Percentiles rank a stretch among this genome's conserved stretches.
Evolutionary conservation across 1,284 basidiomycete species (phyloP).

Genomic region (Cutaneotrichosporon sp.): DNA sequence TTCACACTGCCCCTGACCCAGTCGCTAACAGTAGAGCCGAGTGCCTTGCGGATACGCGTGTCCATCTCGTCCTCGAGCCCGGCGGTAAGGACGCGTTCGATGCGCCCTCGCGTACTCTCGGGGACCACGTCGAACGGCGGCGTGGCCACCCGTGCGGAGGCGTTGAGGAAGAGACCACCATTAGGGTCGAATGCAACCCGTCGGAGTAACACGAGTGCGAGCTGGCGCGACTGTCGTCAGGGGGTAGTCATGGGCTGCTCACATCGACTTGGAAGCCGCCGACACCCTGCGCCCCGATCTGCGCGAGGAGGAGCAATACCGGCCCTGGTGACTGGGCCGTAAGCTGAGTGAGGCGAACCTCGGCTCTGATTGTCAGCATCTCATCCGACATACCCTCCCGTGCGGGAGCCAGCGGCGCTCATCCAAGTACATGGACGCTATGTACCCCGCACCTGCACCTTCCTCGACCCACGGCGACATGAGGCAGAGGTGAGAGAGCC

Average conservation of each 20-base stretch:
- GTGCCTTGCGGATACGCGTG: constrained; percentile 41
- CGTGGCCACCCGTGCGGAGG: constrained; percentile 26
- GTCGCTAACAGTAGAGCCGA: constrained; percentile 40
- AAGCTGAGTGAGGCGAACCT: constrained; percentile 35
- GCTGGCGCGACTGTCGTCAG: constrained; percentile 38
- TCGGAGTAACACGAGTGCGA: constrained; percentile 41
- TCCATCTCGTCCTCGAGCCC: constrained; percentile 50
- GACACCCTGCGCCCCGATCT: constrained; percentile 47
- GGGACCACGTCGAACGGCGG: constrained; percentile 45
- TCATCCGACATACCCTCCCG: not conserved
- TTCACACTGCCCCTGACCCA: constrained; percentile 43
- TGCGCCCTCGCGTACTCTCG: constrained; percentile 36
- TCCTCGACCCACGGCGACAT: not conserved
- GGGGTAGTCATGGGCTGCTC: constrained; percentile 14
- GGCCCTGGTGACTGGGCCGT: constrained; percentile 35
- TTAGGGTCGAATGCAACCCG: constrained; percentile 40
- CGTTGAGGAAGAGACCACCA: constrained; percentile 26
- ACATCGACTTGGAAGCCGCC: constrained; percentile 51
- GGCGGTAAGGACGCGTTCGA: constrained; percentile 44
- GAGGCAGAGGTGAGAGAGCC: too few relatives aligned
- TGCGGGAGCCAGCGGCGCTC: not conserved
- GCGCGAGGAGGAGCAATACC: constrained; percentile 41
- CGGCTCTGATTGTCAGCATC: constrained; percentile 31
- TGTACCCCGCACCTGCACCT: not conserved
- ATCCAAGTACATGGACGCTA: not conserved